These are phyloP conservation scores for Teratosphaeria destructans DNA, from an alignment of 2,329 filamentous ascomycete species.

Conservation along the genomic window DNA sequence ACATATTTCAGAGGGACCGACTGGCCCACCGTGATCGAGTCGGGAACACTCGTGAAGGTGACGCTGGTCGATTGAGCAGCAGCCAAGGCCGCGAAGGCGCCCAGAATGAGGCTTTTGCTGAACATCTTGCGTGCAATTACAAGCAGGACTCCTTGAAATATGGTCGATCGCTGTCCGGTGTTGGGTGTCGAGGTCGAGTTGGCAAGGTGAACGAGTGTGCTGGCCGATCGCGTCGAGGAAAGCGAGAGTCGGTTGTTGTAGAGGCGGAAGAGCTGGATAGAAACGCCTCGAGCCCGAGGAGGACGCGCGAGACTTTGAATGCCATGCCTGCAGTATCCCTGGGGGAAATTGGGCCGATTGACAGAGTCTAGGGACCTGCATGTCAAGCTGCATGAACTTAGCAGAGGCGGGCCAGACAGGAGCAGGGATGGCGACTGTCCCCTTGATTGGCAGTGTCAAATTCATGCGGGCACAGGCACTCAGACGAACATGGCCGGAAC, in stretches of 20 bases:
- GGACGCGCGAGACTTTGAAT: neutral
- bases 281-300: neutral
- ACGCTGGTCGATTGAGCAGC: conserved; percentile 37
- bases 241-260: neutral
- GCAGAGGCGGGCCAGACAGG: neutral
- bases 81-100: conserved; percentile 35
- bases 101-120: conserved; percentile 36
- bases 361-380: neutral
- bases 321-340: neutral
- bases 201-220: neutral
- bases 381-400: neutral
- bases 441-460: neutral
- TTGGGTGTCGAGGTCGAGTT: neutral
- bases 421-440: neutral
- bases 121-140: conserved; percentile 37
- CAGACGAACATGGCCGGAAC: neutral
- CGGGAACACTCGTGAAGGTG: conserved; percentile 43
- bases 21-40: conserved; percentile 38
- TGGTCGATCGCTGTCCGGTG: neutral
- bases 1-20: conserved; percentile 17
- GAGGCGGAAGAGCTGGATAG: neutral
- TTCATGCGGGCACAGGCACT: neutral
- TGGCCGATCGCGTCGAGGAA: neutral
- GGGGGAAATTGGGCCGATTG: neutral
- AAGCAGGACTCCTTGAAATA: neutral